A percentile compares a stretch with the other conserved stretches of the same genome.
Evolutionary conservation across 1,284 basidiomycete species (phyloP).

Genomic region (Trametes hirsuta): DNA sequence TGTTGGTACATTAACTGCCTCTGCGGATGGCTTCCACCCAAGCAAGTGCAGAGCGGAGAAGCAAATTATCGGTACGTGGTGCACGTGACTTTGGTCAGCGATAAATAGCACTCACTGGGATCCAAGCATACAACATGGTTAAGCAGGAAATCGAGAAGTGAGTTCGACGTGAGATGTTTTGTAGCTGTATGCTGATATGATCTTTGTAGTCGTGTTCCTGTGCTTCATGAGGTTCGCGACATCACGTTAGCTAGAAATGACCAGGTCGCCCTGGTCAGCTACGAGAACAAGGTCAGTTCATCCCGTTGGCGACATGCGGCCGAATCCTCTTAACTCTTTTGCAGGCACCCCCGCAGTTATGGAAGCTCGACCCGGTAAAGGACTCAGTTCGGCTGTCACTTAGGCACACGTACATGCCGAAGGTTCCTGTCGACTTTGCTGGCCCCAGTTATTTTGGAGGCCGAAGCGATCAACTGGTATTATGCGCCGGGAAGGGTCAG

Average conservation of each 20-base stretch:
- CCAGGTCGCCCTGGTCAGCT: slow-evolving; percentile 69
- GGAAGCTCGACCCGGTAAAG: slow-evolving; percentile 71
- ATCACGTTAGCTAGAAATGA: slow-evolving; percentile 66
- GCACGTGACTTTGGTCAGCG: not conserved
- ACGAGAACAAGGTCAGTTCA: slow-evolving; percentile 64
- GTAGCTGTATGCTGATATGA: not conserved
- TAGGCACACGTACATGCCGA: slow-evolving; percentile 75
- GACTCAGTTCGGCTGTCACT: slow-evolving; percentile 52
- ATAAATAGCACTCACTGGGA: not conserved
- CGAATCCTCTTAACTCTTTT: slow-evolving; percentile 2
- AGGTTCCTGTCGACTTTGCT: slow-evolving; percentile 68
- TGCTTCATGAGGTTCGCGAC: slow-evolving; percentile 78
- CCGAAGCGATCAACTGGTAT: slow-evolving; percentile 71
- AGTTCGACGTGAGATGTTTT: slow-evolving; percentile 20
- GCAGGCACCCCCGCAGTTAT: slow-evolving; percentile 78
- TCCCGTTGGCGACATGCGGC: slow-evolving; percentile 5
- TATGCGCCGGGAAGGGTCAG: slow-evolving; percentile 76
- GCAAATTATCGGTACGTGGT: slow-evolving; percentile 65
- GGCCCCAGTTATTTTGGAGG: slow-evolving; percentile 83
- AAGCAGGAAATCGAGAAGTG: slow-evolving; percentile 69
- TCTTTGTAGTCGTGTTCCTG: slow-evolving; percentile 65
- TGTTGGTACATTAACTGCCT: slow-evolving; percentile 68
- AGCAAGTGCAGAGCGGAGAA: slow-evolving; percentile 78
- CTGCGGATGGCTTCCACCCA: slow-evolving; percentile 66
- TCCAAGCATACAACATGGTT: slow-evolving; percentile 71